A percentile compares a stretch with the other conserved stretches of the same genome.
These are phyloP conservation scores for Myxozyma udenii DNA, from an alignment of 805 yeast genomes.

Conservation along the genomic window DNA sequence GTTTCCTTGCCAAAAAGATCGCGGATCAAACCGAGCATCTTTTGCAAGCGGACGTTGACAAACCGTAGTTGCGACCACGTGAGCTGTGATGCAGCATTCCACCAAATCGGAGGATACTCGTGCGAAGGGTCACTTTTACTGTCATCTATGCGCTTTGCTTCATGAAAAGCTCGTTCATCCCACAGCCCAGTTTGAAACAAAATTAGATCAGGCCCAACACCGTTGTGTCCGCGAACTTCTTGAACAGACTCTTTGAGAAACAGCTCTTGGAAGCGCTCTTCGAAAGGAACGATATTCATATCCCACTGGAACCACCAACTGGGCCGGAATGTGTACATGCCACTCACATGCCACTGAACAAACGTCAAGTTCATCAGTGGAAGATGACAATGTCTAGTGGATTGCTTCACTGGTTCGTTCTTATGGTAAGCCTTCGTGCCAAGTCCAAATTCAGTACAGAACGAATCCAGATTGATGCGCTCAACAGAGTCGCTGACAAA, in stretches of 20 bases:
- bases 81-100: constrained; percentile 11
- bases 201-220: constrained; percentile 18
- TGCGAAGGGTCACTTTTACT: not conserved
- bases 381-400: constrained; percentile 18
- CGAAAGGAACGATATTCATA: constrained; percentile 22
- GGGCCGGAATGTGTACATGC: constrained; percentile 16
- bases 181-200: constrained; percentile 25
- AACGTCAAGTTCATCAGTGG: constrained; percentile 22
- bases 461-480: constrained; percentile 10
- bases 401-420: constrained; percentile 15
- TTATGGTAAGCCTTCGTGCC: not conserved
- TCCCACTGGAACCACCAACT: constrained; percentile 23
- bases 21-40: constrained; percentile 10
- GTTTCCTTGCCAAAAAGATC: constrained; percentile 12
- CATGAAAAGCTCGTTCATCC: constrained; percentile 24
- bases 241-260: constrained; percentile 2
- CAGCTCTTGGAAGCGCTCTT: constrained; percentile 19
- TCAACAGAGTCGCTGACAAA: constrained; percentile 26
- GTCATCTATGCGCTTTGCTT: constrained; percentile 2
- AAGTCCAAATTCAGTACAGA: constrained; percentile 16
- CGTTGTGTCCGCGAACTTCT: not conserved
- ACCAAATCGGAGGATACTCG: not conserved
- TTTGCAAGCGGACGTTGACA: constrained; percentile 7
- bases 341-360: constrained; percentile 25
- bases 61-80: constrained; percentile 20